These are phyloP conservation scores for Aegilops longissima DNA, from an alignment of 176 grass and related monocot genomes.

Conservation along the genomic window DNA sequence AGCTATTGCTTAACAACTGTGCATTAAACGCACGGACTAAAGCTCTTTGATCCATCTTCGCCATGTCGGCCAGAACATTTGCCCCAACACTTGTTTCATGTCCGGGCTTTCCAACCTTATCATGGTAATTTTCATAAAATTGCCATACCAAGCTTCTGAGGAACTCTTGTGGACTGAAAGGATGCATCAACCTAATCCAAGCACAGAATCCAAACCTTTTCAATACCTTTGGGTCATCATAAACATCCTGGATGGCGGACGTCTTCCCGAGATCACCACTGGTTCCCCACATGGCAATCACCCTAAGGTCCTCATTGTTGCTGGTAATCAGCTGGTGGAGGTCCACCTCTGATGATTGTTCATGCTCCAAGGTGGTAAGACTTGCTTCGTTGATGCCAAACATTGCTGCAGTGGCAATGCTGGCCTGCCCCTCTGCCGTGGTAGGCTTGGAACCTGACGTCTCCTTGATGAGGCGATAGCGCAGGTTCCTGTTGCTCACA, in stretches of 20 bases:
- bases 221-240: neutral
- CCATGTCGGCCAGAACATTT: neutral
- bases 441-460: neutral
- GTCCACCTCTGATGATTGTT: neutral
- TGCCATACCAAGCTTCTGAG: neutral
- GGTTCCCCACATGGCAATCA: conserved; percentile 12
- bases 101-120: neutral
- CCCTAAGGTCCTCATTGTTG: neutral
- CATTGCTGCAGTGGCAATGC: neutral
- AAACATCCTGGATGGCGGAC: neutral
- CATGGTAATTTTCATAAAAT: neutral
- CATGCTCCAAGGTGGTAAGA: neutral
- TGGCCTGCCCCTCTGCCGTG: no score
- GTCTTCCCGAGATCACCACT: neutral
- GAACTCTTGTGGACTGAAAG: neutral
- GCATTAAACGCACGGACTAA: neutral
- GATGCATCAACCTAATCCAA: neutral
- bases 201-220: neutral
- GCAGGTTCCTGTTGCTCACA: conserved; percentile 8
- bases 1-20: neutral
- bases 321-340: neutral
- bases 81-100: neutral
- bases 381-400: neutral
- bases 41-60: neutral
- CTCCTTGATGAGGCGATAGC: conserved; percentile 6